phyloP scores from a whole-genome alignment of 225 moss, liverwort and hornwort species.

The Sphagnum contortum region DNA sequence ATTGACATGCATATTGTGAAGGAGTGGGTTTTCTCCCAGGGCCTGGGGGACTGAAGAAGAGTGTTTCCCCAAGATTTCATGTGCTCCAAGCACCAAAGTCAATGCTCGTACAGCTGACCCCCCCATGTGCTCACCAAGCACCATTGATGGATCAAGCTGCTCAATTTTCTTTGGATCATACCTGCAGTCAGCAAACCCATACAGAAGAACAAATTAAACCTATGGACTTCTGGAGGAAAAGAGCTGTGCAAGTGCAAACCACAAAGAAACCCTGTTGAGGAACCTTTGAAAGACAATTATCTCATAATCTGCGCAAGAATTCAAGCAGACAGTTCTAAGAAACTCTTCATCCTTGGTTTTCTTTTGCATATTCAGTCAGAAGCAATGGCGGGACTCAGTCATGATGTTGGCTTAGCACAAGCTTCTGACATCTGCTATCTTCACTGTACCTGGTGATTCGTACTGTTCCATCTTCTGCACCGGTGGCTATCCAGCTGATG shows the following conservation, averaged over 20 bases:
- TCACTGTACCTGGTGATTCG: constrained; percentile 54
- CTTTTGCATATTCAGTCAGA: too few species aligned
- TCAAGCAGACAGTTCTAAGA: too few species aligned
- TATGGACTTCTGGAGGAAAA: too few species aligned
- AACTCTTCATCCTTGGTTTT: too few species aligned
- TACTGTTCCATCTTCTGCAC: constrained; percentile 87
- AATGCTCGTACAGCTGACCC: constrained; percentile 94
- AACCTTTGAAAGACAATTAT: too few species aligned
- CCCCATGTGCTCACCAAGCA: constrained; percentile 84
- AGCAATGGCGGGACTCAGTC: too few species aligned
- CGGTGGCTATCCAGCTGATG: constrained; percentile 69
- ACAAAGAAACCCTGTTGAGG: too few species aligned
- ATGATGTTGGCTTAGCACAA: not conserved
- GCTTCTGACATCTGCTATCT: too few species aligned
- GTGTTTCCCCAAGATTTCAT: constrained; percentile 20
- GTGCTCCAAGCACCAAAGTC: constrained; percentile 49
- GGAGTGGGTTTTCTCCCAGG: constrained; percentile 4
- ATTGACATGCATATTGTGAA: too few species aligned
- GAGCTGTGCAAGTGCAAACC: too few species aligned
- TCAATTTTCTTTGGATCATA: constrained; percentile 32
- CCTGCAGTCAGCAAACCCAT: constrained; percentile 19
- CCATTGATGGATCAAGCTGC: constrained; percentile 41
- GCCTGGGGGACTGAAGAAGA: constrained; percentile 14
- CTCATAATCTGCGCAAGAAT: too few species aligned
- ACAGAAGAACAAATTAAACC: too few species aligned